These are phyloP conservation scores for Eucalyptus regnans DNA, from an alignment of 345 rosid species.

Conservation along the genomic window DNA sequence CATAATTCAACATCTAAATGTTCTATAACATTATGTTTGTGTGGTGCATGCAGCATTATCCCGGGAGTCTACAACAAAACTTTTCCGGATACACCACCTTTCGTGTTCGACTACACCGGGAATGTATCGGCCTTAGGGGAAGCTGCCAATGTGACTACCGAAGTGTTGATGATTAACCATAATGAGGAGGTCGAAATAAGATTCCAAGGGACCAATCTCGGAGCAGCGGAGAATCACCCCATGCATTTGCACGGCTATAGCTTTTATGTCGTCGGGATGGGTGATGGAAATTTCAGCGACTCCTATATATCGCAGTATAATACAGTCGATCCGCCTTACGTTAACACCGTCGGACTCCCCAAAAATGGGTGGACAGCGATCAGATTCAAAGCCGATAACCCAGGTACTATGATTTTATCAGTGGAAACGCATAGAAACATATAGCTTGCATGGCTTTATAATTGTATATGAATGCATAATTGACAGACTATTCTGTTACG, in stretches of 20 bases:
- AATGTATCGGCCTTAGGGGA: background rate
- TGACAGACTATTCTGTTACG: background rate
- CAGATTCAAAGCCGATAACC: background rate
- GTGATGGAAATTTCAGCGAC: background rate
- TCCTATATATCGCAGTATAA: background rate
- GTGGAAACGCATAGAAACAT: background rate
- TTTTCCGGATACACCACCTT: background rate
- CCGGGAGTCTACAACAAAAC: background rate
- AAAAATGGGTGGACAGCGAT: background rate
- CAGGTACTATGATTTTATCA: background rate
- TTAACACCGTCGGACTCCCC: background rate
- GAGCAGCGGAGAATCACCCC: background rate
- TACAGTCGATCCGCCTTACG: background rate
- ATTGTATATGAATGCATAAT: background rate
- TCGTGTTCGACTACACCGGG: background rate
- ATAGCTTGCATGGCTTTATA: background rate
- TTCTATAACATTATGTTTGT: background rate
- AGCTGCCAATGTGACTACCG: background rate
- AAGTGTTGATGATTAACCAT: background rate
- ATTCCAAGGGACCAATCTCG: background rate
- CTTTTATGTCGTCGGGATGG: background rate
- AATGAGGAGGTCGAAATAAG: background rate
- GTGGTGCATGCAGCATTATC: background rate
- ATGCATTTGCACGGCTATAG: background rate
- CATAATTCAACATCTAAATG: background rate